phyloP scores from a whole-genome alignment of 1,284 basidiomycete genomes.

The Albatrellus sp. region DNA sequence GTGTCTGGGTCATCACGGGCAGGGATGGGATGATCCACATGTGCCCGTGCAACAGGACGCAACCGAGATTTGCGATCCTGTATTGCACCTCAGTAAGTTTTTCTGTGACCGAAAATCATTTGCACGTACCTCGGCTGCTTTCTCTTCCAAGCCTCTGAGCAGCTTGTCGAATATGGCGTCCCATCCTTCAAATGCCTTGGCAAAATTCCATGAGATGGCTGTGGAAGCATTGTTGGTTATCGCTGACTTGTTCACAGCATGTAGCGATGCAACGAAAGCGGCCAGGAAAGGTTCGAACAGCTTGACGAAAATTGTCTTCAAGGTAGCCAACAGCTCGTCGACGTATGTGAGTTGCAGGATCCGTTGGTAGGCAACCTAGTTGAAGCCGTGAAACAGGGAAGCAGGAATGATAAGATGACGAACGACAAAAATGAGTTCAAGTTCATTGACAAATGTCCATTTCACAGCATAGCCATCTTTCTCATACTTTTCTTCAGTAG shows the following conservation, averaged over 20 bases:
- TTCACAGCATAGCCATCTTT: slow-evolving; percentile 86
- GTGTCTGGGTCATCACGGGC: slow-evolving; percentile 51
- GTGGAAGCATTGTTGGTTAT: slow-evolving; percentile 24
- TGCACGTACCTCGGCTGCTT: slow-evolving; percentile 48
- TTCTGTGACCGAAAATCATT: slow-evolving; percentile 1
- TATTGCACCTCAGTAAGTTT: slow-evolving; percentile 3
- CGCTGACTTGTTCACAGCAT: slow-evolving; percentile 32
- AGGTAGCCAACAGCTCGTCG: slow-evolving; percentile 70
- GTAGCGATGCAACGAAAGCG: slow-evolving; percentile 72
- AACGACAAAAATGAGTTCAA: slow-evolving; percentile 92
- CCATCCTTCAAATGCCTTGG: slow-evolving; percentile 69
- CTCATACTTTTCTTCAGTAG: slow-evolving; percentile 71
- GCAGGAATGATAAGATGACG: slow-evolving; percentile 17
- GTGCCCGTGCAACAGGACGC: slow-evolving; percentile 28
- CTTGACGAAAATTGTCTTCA: slow-evolving; percentile 78
- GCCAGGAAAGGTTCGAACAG: slow-evolving; percentile 75
- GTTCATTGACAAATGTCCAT: slow-evolving; percentile 88
- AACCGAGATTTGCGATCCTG: slow-evolving; percentile 62
- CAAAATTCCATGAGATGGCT: slow-evolving; percentile 49
- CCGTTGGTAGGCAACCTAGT: slow-evolving; percentile 89
- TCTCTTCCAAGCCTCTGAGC: slow-evolving; percentile 64
- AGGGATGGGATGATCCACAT: slow-evolving; percentile 29
- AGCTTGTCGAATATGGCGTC: slow-evolving; percentile 72
- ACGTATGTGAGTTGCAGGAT: slow-evolving; percentile 94
- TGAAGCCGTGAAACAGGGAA: slow-evolving; percentile 1